Percentiles rank a stretch among this genome's conserved stretches.
These are phyloP conservation scores for Skeletonema menzelii DNA, from an alignment of 108 stramenopile species.

Conservation along the genomic window DNA sequence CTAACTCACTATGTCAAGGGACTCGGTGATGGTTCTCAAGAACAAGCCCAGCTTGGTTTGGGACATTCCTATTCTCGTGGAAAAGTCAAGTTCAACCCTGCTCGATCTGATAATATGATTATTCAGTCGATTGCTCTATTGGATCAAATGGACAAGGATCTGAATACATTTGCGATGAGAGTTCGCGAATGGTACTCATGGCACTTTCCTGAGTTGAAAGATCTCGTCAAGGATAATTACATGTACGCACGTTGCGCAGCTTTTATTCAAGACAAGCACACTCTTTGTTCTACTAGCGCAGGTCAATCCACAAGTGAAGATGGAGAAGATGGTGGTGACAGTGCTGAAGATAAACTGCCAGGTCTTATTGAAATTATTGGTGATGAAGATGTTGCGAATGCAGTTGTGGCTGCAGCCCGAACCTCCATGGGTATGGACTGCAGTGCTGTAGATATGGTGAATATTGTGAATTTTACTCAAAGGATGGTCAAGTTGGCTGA, in stretches of 20 bases:
- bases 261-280: slow-evolving; percentile 81
- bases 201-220: slow-evolving; percentile 99
- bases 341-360: slow-evolving; percentile 62
- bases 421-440: slow-evolving; percentile 99
- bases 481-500: slow-evolving; percentile 98
- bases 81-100: slow-evolving; percentile 99
- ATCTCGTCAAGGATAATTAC: slow-evolving; percentile 97
- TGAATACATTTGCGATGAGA: slow-evolving; percentile 99
- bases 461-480: slow-evolving; percentile 95
- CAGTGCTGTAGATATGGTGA: slow-evolving; percentile 96
- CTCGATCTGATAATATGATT: slow-evolving; percentile 99
- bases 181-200: slow-evolving; percentile 99
- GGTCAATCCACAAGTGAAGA: slow-evolving; percentile 49
- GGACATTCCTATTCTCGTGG: slow-evolving; percentile 98
- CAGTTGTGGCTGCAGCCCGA: slow-evolving; percentile 90
- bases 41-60: slow-evolving; percentile 97
- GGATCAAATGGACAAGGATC: slow-evolving; percentile 99
- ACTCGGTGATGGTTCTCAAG: slow-evolving; percentile 86
- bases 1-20: slow-evolving; percentile 92
- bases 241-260: slow-evolving; percentile 94
- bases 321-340: slow-evolving; percentile 39
- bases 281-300: slow-evolving; percentile 49
- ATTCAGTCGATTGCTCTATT: slow-evolving; percentile 99
- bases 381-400: slow-evolving; percentile 89
- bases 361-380: slow-evolving; percentile 89